Conservation (phyloP, 805 yeast genomes). For the Pichia heedii region DNA sequence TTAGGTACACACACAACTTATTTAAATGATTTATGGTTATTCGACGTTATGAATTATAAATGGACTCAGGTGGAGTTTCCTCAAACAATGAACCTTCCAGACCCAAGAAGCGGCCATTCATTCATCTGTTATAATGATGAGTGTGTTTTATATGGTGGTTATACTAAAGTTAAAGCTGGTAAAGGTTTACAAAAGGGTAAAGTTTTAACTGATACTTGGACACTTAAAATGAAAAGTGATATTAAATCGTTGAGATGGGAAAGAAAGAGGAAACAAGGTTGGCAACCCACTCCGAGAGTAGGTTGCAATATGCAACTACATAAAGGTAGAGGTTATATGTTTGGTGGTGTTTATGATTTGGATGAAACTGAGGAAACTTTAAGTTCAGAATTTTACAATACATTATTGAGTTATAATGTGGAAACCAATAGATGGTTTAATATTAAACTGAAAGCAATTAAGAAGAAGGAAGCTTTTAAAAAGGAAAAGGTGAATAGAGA, state of each 20-base stretch:
- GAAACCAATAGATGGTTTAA: slow-evolving; percentile 87
- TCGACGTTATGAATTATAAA: slow-evolving; percentile 80
- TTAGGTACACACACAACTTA: slow-evolving; percentile 78
- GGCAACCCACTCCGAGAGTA: slow-evolving; percentile 87
- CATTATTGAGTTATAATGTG: slow-evolving; percentile 69
- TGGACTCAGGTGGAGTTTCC: slow-evolving; percentile 91
- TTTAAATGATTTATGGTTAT: slow-evolving; percentile 81
- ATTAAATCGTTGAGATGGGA: slow-evolving; percentile 76
- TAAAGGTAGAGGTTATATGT: slow-evolving; percentile 83
- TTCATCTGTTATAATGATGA: slow-evolving; percentile 64
- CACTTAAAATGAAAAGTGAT: slow-evolving; percentile 78
- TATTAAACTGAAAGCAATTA: slow-evolving; percentile 51
- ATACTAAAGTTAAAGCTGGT: slow-evolving; percentile 83
- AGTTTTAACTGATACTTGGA: slow-evolving; percentile 79
- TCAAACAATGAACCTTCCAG: slow-evolving; percentile 70
- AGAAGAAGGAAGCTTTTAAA: slow-evolving; percentile 38
- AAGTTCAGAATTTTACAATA: slow-evolving; percentile 77
- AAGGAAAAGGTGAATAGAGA: slow-evolving; percentile 51
- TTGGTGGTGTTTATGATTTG: slow-evolving; percentile 93
- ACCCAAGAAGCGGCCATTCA: slow-evolving; percentile 90
- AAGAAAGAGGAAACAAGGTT: slow-evolving; percentile 80
- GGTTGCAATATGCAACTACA: slow-evolving; percentile 87
- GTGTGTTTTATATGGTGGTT: slow-evolving; percentile 85
- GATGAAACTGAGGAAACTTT: slow-evolving; percentile 93
- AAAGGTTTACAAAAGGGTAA: slow-evolving; percentile 89